Evolutionary conservation across 345 rosid species (phyloP).

Genomic region (Linum trigynum): DNA sequence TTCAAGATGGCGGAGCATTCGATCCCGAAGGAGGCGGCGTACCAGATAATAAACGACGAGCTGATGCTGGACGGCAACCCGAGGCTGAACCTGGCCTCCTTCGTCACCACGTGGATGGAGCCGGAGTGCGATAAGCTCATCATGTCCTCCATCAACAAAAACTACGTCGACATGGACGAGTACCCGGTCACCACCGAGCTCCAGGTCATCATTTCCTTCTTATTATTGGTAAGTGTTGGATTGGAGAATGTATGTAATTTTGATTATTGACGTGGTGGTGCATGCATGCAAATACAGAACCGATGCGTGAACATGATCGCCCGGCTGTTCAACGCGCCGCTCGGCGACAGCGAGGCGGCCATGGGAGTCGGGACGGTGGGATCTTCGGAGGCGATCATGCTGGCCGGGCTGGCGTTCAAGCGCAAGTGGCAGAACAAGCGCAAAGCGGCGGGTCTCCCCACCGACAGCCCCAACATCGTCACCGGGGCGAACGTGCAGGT

Average conservation of each 20-base stretch:
- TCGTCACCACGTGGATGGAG: constrained; percentile 32
- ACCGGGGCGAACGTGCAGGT: constrained; percentile 28
- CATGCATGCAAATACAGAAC: constrained; percentile 12
- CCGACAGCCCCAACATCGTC: constrained; percentile 24
- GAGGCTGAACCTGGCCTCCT: constrained; percentile 24
- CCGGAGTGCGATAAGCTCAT: constrained; percentile 29
- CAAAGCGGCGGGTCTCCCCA: constrained; percentile 20
- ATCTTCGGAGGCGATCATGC: constrained; percentile 29
- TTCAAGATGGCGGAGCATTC: constrained; percentile 20
- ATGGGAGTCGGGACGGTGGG: constrained; percentile 27
- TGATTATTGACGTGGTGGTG: neutral
- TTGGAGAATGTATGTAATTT: neutral
- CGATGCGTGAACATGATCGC: constrained; percentile 30
- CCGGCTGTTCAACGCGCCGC: constrained; percentile 23
- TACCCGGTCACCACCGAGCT: constrained; percentile 28
- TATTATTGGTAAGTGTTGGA: no score
- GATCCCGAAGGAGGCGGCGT: constrained; percentile 28
- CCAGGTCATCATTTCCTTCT: constrained; percentile 4
- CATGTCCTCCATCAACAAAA: constrained; percentile 22
- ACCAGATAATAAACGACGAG: constrained; percentile 28
- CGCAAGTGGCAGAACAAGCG: constrained; percentile 24
- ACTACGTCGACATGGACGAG: constrained; percentile 31
- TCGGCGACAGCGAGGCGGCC: constrained; percentile 23
- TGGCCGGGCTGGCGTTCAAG: constrained; percentile 28
- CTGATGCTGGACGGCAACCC: constrained; percentile 30